These are phyloP conservation scores for Ceratobasidium sp. DNA, from an alignment of 1,284 basidiomycete species.

Conservation along the genomic window DNA sequence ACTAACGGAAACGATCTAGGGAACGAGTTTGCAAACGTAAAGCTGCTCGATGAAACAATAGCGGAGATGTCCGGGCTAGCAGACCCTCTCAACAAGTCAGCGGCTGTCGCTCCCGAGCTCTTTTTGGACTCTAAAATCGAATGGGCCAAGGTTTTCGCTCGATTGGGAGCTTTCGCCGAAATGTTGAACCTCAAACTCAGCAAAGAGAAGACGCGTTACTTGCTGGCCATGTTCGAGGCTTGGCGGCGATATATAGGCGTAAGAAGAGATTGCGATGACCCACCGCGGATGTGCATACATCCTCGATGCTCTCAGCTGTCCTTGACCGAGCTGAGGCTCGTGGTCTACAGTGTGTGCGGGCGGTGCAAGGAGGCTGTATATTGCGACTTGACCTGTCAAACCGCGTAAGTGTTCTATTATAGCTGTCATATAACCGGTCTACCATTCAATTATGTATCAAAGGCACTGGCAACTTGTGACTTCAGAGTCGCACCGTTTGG, in stretches of 20 bases:
- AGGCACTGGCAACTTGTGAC: too few relatives aligned
- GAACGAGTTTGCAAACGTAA: background rate
- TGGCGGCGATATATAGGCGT: background rate
- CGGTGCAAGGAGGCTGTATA: background rate
- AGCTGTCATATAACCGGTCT: too few relatives aligned
- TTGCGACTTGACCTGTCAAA: background rate
- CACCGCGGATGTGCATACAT: background rate
- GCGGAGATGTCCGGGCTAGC: background rate
- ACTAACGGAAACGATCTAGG: background rate
- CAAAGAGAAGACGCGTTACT: background rate
- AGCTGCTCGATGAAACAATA: background rate
- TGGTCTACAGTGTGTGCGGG: background rate
- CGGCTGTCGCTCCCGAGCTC: too few relatives aligned
- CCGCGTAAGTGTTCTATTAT: constrained; percentile 1
- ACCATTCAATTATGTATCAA: too few relatives aligned
- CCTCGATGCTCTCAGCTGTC: constrained; percentile 19
- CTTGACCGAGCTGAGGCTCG: too few relatives aligned
- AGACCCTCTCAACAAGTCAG: too few relatives aligned
- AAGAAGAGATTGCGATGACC: background rate
- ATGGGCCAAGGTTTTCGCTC: background rate
- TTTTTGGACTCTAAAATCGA: background rate
- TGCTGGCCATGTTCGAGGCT: background rate
- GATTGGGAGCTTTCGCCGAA: background rate
- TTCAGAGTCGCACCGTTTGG: too few relatives aligned
- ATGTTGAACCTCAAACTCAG: background rate